Conservation (phyloP, 2,329 filamentous ascomycete genomes). For the Dothistroma septosporum region DNA sequence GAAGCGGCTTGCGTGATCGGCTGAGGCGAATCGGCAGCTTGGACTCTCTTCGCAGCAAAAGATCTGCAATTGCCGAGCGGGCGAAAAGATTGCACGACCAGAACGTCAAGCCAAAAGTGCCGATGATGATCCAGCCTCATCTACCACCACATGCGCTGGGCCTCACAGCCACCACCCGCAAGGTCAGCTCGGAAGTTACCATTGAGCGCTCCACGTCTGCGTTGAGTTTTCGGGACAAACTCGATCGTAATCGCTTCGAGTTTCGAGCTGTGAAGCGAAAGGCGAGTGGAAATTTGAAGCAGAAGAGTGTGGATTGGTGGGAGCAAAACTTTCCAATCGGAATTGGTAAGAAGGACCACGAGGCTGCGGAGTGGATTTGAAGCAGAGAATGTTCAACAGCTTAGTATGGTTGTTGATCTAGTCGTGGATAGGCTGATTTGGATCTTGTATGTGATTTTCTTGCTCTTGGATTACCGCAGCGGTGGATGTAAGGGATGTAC, state of each 20-base stretch:
- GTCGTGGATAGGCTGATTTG: neutral
- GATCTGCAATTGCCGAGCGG: slow-evolving; percentile 7
- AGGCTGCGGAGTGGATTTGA: slow-evolving; percentile 29
- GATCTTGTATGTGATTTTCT: neutral
- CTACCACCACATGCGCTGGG: slow-evolving; percentile 26
- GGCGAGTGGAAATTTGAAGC: slow-evolving; percentile 27
- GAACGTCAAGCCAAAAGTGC: slow-evolving; percentile 5
- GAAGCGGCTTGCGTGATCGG: slow-evolving; percentile 21
- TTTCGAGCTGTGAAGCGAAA: slow-evolving; percentile 33
- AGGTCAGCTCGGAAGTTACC: slow-evolving; percentile 16
- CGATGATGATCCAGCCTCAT: slow-evolving; percentile 6
- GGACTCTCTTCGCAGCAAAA: slow-evolving; percentile 27
- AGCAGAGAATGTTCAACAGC: neutral
- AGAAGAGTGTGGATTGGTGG: slow-evolving; percentile 24
- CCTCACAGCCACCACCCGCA: slow-evolving; percentile 20
- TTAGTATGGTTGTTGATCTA: slow-evolving; percentile 6
- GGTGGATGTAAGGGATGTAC: neutral
- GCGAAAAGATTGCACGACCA: slow-evolving; percentile 6
- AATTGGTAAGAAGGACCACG: slow-evolving; percentile 11
- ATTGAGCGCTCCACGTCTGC: slow-evolving; percentile 22
- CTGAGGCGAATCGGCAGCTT: slow-evolving; percentile 29
- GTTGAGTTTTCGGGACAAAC: slow-evolving; percentile 26
- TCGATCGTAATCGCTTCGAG: slow-evolving; percentile 34
- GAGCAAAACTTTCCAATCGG: slow-evolving; percentile 16
- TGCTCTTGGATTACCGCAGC: neutral